Evolutionary conservation across 208 protist species (phyloP), one percentile per base, ranked within the genome.

Genomic region (Leishmania major): DNA sequence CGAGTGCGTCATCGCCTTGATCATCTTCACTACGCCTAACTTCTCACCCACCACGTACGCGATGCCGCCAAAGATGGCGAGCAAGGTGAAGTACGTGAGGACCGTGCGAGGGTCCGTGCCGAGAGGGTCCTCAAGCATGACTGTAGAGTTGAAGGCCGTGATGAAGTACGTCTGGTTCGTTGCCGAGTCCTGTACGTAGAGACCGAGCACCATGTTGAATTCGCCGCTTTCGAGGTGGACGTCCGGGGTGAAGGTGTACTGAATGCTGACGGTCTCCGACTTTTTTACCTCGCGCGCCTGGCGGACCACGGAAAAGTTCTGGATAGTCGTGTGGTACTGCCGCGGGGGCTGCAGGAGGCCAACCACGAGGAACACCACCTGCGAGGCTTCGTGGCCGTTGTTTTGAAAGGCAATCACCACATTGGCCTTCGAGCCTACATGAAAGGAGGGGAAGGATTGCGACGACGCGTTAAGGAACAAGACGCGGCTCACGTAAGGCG

Each of bases 231-330:
- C 96, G 5, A 97, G 80, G 70, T 86, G 78, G 1, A 78, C 80
- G 70, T 95, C 85, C 28, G 94, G 89, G 37, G 86, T 94, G 84
- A 98, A 96, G 73, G 70, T 92, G 86, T 97, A 98, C 3, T 92
- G 87, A 80, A 98, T 89, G 67, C 85, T 97, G 53, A 87, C 87
- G 22, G 91, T 92, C 81, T 98, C 93, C 6, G 78, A 71, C 40
- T 78, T 85, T 64, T 71, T 70, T 35, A 98, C 92, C 37, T 73
- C 83, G 71, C 94, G 92, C 5, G 86, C 94, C 69, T 97, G 91
- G 64, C 91, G 91, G 35, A 96, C 88, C 59, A 93, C 89, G 13
- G 94, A 97, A 78, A 98, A 98, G 92, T 98, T 98, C 87, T 97
- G 94, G 28, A 97, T 37, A 3, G 92, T 84, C 8, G 79, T 87